Conservation (phyloP, 129 eudicot species). For the Mikania micrantha region DNA sequence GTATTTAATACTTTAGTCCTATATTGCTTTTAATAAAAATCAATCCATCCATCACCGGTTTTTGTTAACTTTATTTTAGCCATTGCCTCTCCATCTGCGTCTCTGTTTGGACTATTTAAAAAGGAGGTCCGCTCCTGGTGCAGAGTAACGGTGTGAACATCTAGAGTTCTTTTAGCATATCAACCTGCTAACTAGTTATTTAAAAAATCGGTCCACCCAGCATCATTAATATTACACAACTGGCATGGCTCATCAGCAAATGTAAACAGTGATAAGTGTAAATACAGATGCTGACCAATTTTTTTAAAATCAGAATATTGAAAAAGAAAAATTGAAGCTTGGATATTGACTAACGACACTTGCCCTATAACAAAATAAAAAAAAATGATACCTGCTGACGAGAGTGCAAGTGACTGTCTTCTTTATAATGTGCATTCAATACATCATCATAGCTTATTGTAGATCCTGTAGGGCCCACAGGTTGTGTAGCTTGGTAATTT, state of each 20-base stretch:
- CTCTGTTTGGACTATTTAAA: too few species aligned
- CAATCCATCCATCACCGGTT: too few species aligned
- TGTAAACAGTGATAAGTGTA: not conserved
- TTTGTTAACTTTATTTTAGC: too few species aligned
- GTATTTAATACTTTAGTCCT: too few species aligned
- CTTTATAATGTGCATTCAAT: conserved; percentile 84
- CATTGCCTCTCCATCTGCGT: too few species aligned
- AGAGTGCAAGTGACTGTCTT: conserved; percentile 59
- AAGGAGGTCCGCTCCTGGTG: too few species aligned
- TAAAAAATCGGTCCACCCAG: too few species aligned
- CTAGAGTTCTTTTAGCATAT: too few species aligned
- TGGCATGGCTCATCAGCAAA: not conserved
- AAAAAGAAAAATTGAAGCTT: not conserved
- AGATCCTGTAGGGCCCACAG: conserved; percentile 67
- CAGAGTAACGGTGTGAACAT: too few species aligned
- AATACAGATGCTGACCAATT: not conserved
- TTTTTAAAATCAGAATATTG: not conserved
- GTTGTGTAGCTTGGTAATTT: conserved; percentile 61
- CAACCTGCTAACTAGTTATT: not conserved
- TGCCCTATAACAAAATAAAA: not conserved
- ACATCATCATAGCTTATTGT: conserved; percentile 68
- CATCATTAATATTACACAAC: too few species aligned
- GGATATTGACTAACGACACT: not conserved
- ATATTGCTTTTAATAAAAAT: too few species aligned
- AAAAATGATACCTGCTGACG: conserved; percentile 78